Conservation (phyloP, 164 flowering plant genomes). For the Platanus orientalis region DNA sequence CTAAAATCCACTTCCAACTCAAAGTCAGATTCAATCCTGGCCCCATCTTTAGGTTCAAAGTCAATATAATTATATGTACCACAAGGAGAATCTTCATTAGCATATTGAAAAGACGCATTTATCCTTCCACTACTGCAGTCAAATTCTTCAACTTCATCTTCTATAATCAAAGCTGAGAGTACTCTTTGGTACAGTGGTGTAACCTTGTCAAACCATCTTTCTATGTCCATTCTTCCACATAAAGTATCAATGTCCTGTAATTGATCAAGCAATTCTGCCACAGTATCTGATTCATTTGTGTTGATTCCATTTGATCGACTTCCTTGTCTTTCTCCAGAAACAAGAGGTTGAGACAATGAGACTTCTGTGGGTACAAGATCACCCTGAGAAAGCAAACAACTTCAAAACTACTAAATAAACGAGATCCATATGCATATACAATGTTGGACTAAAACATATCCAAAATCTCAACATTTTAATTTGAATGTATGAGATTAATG, state of each 20-base stretch:
- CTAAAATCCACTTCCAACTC: conserved; percentile 30
- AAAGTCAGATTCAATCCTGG: conserved; percentile 29
- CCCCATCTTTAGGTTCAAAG: conserved; percentile 26
- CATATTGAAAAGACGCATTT: conserved; percentile 25
- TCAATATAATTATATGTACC: conserved; percentile 24
- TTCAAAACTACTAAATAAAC: too few species aligned
- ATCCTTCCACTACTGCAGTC: conserved; percentile 36
- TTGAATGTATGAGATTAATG: background rate
- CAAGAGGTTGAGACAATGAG: conserved; percentile 22
- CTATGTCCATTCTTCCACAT: conserved; percentile 27
- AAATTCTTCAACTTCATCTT: conserved; percentile 61
- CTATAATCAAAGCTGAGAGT: conserved; percentile 70
- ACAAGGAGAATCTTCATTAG: conserved; percentile 33
- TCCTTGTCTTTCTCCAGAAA: conserved; percentile 31
- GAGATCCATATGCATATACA: background rate
- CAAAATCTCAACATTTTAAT: background rate
- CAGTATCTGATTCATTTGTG: conserved; percentile 19
- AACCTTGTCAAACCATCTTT: conserved; percentile 28
- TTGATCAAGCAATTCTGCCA: conserved; percentile 23
- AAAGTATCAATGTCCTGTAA: conserved; percentile 22
- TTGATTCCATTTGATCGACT: conserved; percentile 21
- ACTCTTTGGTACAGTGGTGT: conserved; percentile 78
- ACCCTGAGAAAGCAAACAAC: too few species aligned
- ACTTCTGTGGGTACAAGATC: conserved; percentile 24
- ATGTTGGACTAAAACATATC: background rate